Evolutionary conservation across 73 alveolate species (phyloP).

Genomic region (Paramecium caudatum): DNA sequence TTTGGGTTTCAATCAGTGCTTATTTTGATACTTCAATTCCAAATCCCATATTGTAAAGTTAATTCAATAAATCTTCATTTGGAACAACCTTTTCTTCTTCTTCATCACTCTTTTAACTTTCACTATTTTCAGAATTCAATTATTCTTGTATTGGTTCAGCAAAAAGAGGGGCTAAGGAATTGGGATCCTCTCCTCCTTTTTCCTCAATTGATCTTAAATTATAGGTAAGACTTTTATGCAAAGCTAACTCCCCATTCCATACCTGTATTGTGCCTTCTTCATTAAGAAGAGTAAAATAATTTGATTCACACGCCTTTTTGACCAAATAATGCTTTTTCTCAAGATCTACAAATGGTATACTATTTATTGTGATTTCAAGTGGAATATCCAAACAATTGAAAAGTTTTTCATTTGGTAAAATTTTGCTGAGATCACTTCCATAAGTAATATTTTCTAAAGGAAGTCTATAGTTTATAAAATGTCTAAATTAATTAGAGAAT

Average conservation of each 20-base stretch:
- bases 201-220: constrained; percentile 25
- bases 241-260: constrained; percentile 54
- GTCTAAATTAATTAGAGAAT: constrained; percentile 39
- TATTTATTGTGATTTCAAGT: constrained; percentile 20
- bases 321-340: background rate
- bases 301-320: background rate
- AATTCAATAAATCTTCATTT: constrained; percentile 21
- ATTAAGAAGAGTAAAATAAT: background rate
- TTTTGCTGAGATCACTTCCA: background rate
- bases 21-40: constrained; percentile 28
- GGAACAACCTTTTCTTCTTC: background rate
- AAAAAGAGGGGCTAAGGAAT: background rate
- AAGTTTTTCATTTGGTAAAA: constrained; percentile 6
- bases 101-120: constrained; percentile 33
- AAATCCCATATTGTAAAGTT: constrained; percentile 47
- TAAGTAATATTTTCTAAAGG: constrained; percentile 24
- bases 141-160: background rate
- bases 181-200: background rate
- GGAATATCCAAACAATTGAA: constrained; percentile 25
- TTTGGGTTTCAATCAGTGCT: constrained; percentile 52
- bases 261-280: constrained; percentile 10
- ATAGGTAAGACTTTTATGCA: background rate
- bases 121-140: background rate
- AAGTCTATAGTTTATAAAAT: background rate
- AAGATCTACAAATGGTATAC: constrained; percentile 5